phyloP scores from a whole-genome alignment of 1,284 basidiomycete species.

The Volvariella surrecta region DNA sequence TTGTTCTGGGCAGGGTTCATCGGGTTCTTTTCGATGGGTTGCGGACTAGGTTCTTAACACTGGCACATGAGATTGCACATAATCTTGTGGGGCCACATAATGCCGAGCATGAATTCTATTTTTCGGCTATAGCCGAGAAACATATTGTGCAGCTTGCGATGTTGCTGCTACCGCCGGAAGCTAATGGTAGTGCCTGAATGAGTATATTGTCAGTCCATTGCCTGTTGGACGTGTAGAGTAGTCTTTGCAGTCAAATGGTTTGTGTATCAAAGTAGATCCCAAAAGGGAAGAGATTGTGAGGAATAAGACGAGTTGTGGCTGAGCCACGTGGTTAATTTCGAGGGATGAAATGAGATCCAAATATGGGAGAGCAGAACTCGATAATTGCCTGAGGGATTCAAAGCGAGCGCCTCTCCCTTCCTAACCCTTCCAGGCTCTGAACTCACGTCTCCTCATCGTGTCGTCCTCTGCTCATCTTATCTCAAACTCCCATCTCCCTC shows the following conservation, averaged over 20 bases:
- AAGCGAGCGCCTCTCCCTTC: background rate
- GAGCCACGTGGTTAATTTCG: conserved; percentile 1
- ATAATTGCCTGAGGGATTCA: conserved; percentile 5
- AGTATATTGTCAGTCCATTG: too few relatives aligned
- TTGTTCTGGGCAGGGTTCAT: background rate
- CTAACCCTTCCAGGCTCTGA: background rate
- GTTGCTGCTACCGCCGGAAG: background rate
- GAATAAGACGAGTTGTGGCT: too few relatives aligned
- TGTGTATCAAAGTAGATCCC: too few relatives aligned
- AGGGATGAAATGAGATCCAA: background rate
- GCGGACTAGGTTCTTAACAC: conserved; percentile 68
- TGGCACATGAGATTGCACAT: conserved; percentile 90
- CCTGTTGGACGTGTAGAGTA: too few relatives aligned
- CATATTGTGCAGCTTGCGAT: conserved; percentile 26
- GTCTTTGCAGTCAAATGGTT: too few relatives aligned
- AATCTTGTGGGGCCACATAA: conserved; percentile 76
- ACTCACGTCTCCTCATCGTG: background rate
- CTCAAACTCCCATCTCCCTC: background rate
- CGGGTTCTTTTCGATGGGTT: background rate
- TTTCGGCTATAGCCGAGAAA: conserved; percentile 82
- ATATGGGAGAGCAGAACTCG: background rate
- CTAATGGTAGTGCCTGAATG: background rate
- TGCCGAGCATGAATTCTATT: conserved; percentile 90
- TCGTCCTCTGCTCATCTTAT: background rate
- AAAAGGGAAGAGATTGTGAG: background rate